Conservation (phyloP, 495 filamentous ascomycete genomes). For the Lasiosphaeria ovina region DNA sequence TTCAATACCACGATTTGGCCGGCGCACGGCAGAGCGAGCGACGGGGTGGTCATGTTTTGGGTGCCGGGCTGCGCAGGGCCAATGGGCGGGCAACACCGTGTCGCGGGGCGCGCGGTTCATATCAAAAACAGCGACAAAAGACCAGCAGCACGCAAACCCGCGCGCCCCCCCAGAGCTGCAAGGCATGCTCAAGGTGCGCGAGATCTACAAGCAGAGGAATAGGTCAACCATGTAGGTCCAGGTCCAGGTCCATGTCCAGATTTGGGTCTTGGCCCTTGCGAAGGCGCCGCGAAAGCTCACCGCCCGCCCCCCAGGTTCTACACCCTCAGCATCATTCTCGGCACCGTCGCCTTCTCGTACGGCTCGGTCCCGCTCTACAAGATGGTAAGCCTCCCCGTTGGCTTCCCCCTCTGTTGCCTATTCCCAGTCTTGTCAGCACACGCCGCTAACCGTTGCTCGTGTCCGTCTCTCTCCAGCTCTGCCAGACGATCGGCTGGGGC, state of each 20-base stretch:
- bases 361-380: constrained; percentile 97
- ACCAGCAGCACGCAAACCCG: constrained; percentile 20
- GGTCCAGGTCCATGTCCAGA: constrained; percentile 9
- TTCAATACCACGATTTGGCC: constrained; percentile 19
- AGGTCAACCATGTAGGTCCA: constrained; percentile 52
- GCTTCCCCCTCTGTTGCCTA: neutral
- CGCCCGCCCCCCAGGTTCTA: constrained; percentile 61
- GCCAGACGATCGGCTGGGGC: constrained; percentile 93
- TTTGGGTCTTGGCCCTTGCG: neutral
- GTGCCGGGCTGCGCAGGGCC: neutral
- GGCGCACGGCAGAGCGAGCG: constrained; percentile 11
- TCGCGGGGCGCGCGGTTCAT: constrained; percentile 17
- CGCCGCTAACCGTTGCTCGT: neutral
- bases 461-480: constrained; percentile 86
- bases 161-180: constrained; percentile 26
- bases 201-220: constrained; percentile 58
- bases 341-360: constrained; percentile 88
- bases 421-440: neutral
- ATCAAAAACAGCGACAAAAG: constrained; percentile 18
- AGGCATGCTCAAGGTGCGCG: constrained; percentile 54
- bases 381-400: constrained; percentile 58
- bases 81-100: constrained; percentile 8
- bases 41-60: constrained; percentile 14
- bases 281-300: neutral
- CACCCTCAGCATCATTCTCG: constrained; percentile 79